phyloP scores from a whole-genome alignment of 1,139 yeast species.

The Candida pseudocylindracea region DNA sequence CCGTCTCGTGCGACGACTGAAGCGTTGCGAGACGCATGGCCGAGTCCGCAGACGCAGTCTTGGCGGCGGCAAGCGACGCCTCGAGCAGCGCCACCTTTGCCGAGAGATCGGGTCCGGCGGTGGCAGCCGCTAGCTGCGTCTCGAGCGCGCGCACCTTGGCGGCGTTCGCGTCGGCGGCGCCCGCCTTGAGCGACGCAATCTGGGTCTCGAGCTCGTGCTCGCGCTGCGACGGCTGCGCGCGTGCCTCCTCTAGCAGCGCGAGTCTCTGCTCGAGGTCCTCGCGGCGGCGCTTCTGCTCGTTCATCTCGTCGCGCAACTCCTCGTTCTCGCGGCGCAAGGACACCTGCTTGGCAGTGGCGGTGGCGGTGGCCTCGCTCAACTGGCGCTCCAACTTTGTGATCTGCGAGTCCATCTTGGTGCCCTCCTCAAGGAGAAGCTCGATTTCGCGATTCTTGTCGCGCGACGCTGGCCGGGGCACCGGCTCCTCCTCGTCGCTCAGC shows the following conservation, averaged over 20 bases:
- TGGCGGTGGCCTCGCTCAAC: background rate
- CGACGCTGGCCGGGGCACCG: conserved; percentile 1
- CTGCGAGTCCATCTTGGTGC: conserved; percentile 17
- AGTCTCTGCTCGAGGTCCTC: background rate
- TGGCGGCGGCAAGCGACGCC: too few species aligned
- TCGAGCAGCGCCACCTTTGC: too few species aligned
- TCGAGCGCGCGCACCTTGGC: too few species aligned
- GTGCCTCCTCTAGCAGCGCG: too few species aligned
- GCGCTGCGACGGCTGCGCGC: background rate
- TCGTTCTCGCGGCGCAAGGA: conserved; percentile 18
- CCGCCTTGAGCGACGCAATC: too few species aligned
- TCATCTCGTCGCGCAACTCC: conserved; percentile 11
- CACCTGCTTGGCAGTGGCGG: conserved; percentile 24
- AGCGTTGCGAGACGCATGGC: background rate
- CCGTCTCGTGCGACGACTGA: background rate
- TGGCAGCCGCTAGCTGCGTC: too few species aligned
- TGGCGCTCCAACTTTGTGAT: background rate
- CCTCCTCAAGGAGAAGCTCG: conserved; percentile 26
- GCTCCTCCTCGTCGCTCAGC: conserved; percentile 62
- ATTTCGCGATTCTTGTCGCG: conserved; percentile 11
- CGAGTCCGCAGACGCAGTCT: background rate
- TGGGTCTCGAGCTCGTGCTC: background rate
- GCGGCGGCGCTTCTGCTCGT: background rate
- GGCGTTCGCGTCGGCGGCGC: too few species aligned
- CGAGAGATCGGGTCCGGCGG: too few species aligned